Base-by-base conservation (phyloP, 371 early-diverging fungal genomes). In the Rhizopus arrhizus region DNA sequence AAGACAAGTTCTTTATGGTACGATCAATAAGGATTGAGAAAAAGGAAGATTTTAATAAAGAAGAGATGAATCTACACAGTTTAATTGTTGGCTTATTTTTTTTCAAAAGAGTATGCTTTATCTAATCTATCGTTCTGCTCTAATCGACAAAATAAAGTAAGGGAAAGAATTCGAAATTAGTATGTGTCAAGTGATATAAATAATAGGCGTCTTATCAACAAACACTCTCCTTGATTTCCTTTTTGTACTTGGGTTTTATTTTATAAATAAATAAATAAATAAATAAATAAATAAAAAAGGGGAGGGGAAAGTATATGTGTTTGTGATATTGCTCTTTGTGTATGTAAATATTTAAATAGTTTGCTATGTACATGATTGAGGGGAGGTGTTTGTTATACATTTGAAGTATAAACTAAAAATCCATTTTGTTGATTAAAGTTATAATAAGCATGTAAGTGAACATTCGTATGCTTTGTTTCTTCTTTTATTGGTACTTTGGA, bases 391-490 rank as follows among this genome's bases (percentile, higher is more conserved):
- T 61, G 54, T 62, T 63, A 57, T 38, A 47, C 5, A 33, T 40
- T 51, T 36, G 65, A 55, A 40, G 60, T 56, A 13, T 60, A 65
- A 11, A 65, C 41, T 15, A 65, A 15, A 29, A 65, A 65, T 6
- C 66, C 66, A 38, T 43, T 61, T 28, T 56, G 42, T 34, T 65
- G 49, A 29, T 36, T 57, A n/a, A 57, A 53, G 29, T 61, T 50
- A 33, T 65, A 65, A 46, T 57, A 63, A 15, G 62, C 51, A 45
- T 62, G 56, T 34, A 63, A 31, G 15, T 63, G 58, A 29, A 61
- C 33, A 56, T 47, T 43, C 42, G 46, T 40, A 32, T 40, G 16
- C 29, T 38, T 12, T 22, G 22, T 22, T 42, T 49, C 29, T 60
- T 29, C 22, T 29, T 36, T 13, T 52, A 9, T 38, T 58, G 45